Evolutionary conservation across 139 green algal genomes (phyloP).

Genomic region (Chlorella vulgaris): DNA sequence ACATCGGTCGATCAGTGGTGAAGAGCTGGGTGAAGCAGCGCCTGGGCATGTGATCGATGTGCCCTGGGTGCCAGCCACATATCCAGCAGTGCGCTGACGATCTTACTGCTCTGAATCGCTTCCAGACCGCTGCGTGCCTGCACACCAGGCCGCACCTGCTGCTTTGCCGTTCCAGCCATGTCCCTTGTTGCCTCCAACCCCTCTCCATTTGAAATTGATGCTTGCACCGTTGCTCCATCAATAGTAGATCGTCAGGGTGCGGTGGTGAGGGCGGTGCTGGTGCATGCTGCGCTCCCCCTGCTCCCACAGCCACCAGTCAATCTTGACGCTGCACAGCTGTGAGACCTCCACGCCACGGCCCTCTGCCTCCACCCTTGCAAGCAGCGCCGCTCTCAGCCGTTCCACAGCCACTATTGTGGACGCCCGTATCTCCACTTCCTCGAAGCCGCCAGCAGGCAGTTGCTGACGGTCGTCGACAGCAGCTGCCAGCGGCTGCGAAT

Average conservation of each 20-base stretch:
- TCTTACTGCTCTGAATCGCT: too few relatives aligned
- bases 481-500: constrained; percentile 44
- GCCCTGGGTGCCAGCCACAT: too few relatives aligned
- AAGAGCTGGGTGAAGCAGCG: constrained; percentile 16
- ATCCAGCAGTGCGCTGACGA: too few relatives aligned
- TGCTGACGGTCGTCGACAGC: constrained; percentile 48
- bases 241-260: constrained; percentile 80
- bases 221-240: too few relatives aligned
- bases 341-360: not conserved
- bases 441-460: constrained; percentile 54
- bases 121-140: not conserved
- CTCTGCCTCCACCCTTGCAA: not conserved
- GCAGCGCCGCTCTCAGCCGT: constrained; percentile 48
- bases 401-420: constrained; percentile 74
- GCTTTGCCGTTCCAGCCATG: not conserved
- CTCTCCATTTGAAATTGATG: too few relatives aligned
- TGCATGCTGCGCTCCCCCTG: constrained; percentile 60
- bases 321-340: constrained; percentile 49
- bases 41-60: not conserved
- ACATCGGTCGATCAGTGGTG: not conserved
- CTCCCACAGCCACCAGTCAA: constrained; percentile 91
- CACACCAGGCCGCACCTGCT: not conserved
- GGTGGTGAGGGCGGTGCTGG: constrained; percentile 69
- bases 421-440: constrained; percentile 82
- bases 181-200: not conserved